Evolutionary conservation across 345 rosid genomes (phyloP), one percentile per base, ranked within the genome.

Genomic region (Microthlaspi erraticum): DNA sequence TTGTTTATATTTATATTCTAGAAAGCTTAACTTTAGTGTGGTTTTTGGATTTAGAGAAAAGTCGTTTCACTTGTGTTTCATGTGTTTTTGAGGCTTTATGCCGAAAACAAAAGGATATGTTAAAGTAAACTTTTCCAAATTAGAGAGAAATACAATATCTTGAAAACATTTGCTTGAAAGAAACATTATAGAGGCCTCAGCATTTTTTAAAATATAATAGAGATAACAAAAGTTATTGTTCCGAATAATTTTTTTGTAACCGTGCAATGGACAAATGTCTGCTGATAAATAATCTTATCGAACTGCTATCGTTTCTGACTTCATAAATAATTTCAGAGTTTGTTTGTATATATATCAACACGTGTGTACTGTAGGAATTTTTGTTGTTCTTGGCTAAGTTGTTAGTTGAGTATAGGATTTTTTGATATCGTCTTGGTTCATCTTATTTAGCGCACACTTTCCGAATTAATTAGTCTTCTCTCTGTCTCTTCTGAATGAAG

Each of bases 1-100:
- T 38, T 65, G 19, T 39, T 59, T 66, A 8, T 50, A 37, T 39
- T 32, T 42, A 8, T 50, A 37, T 39, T 32, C 33, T 16, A 61
- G 16, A 64, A 64, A 44, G 37, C 52, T 53, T 52, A 68, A 29
- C 51, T 68, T 60, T 44, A 45, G 64, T 68, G 44, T 44, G 59
- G 64, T 61, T 75, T 23, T 45, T 48, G 61, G 73, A 51, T 67
- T 68, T 68, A 13, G 58, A 61, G 64, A 36, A 52, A 66, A 34
- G 57, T 23, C 51, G 12, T 18, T 45, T 67, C 17, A 43, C 26
- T 53, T 74, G 69, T 74, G 78, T 26, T 26, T 75, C 73, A 60
- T 68, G 57, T 75, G 68, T 20, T 51, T 51, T 37, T 59, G 9
- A 59, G 23, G 68, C 41, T 74, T 42, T 52, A 16, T 66, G 8